Percentiles rank a stretch among this genome's conserved stretches.
Evolutionary conservation across 108 stramenopile genomes (phyloP).

Genomic region (Nitzschia sp.): DNA sequence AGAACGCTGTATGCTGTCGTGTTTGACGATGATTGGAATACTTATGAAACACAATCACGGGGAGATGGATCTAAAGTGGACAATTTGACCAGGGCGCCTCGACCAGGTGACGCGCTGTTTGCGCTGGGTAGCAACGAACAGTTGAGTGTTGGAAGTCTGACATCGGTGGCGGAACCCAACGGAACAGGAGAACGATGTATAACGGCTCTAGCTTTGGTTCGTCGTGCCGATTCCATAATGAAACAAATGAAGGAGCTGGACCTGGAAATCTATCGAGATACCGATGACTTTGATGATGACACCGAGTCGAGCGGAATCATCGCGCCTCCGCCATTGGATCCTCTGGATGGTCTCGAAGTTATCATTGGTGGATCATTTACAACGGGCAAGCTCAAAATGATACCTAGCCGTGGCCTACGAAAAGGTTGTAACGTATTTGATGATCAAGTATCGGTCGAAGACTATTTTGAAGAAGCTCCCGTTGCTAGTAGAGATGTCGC

Average conservation of each 20-base stretch:
- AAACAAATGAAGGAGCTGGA: slow-evolving; percentile 63
- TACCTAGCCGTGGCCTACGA: slow-evolving; percentile 46
- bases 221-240: slow-evolving; percentile 62
- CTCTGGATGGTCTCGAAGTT: slow-evolving; percentile 79
- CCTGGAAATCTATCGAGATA: slow-evolving; percentile 35
- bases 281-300: slow-evolving; percentile 10
- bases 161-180: slow-evolving; percentile 71
- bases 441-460: slow-evolving; percentile 41
- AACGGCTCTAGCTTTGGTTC: slow-evolving; percentile 63
- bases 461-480: slow-evolving; percentile 3
- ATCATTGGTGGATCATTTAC: slow-evolving; percentile 68
- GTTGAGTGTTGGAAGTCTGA: slow-evolving; percentile 70
- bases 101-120: slow-evolving; percentile 54
- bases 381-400: slow-evolving; percentile 50
- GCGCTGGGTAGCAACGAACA: slow-evolving; percentile 79
- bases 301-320: slow-evolving; percentile 52
- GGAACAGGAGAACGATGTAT: slow-evolving; percentile 62
- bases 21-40: slow-evolving; percentile 74
- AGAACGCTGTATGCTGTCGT: slow-evolving; percentile 69
- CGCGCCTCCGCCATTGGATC: slow-evolving; percentile 68
- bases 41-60: slow-evolving; percentile 51
- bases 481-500: not conserved
- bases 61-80: slow-evolving; percentile 41
- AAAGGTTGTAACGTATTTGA: slow-evolving; percentile 45
- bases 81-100: slow-evolving; percentile 61